Conservation (phyloP, 768 basidiomycete species). For the Tulasnella sp. region DNA sequence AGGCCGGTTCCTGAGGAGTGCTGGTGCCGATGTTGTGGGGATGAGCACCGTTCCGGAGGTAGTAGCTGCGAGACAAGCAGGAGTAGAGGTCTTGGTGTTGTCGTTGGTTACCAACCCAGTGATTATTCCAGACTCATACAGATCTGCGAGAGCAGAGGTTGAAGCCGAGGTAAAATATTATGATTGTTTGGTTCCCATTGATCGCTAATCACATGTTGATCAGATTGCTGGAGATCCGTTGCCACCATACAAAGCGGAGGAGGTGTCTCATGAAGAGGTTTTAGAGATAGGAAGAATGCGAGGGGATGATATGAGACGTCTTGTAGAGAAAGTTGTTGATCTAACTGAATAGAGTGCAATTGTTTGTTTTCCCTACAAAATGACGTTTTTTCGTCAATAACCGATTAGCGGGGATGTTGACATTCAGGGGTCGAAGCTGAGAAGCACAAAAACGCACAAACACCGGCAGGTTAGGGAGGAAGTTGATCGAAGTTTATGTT, state of each 20-base stretch:
- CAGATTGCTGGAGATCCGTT: conserved; percentile 41
- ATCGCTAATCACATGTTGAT: conserved; percentile 18
- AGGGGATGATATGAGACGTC: conserved; percentile 53
- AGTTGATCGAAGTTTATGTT: no score
- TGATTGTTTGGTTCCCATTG: not conserved
- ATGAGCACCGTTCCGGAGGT: conserved; percentile 93
- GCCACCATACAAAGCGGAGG: conserved; percentile 30
- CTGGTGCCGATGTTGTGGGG: conserved; percentile 82
- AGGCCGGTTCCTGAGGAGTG: conserved; percentile 56
- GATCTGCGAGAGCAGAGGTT: conserved; percentile 61
- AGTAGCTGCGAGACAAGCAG: conserved; percentile 61
- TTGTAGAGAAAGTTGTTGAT: conserved; percentile 52
- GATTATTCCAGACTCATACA: conserved; percentile 51
- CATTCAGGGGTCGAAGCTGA: no score
- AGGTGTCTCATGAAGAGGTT: conserved; percentile 72
- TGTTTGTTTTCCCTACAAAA: no score
- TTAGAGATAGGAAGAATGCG: conserved; percentile 49
- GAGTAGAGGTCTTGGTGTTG: conserved; percentile 60
- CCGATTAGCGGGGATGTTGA: no score
- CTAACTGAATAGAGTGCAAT: not conserved
- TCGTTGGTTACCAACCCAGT: conserved; percentile 82
- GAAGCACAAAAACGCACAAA: no score
- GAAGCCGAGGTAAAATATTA: conserved; percentile 47
- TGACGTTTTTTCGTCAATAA: no score
- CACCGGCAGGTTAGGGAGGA: no score